A percentile compares a stretch with the other conserved stretches of the same genome.
phyloP scores from a whole-genome alignment of 164 flowering plant genomes.

The Vitis amurensis region DNA sequence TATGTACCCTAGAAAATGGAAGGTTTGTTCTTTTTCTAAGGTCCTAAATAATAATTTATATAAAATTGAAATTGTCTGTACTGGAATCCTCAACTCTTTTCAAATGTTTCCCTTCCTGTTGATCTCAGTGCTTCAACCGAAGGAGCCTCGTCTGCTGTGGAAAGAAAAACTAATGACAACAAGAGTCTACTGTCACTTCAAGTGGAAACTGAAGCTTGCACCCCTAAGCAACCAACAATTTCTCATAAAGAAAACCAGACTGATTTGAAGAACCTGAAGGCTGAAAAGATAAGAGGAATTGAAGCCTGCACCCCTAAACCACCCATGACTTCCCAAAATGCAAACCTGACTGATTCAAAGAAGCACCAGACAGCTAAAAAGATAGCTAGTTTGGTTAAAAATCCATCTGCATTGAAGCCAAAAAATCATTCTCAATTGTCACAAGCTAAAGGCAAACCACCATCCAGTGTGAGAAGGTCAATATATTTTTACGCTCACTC shows the following conservation, averaged over 20 bases:
- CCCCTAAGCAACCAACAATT: constrained; percentile 51
- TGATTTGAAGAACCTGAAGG: constrained; percentile 47
- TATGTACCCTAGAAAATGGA: constrained; percentile 14
- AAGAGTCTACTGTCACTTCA: constrained; percentile 14
- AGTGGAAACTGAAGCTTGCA: constrained; percentile 42
- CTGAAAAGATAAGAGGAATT: constrained; percentile 37
- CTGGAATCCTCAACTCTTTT: neutral
- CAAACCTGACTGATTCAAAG: constrained; percentile 26
- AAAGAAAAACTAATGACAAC: constrained; percentile 1
- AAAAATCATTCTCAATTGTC: constrained; percentile 44
- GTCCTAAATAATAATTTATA: neutral
- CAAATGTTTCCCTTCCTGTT: neutral
- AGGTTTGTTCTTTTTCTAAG: constrained; percentile 26
- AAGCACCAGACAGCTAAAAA: constrained; percentile 54
- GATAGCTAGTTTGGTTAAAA: constrained; percentile 49
- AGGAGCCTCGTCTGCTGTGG: constrained; percentile 3
- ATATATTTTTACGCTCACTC: neutral
- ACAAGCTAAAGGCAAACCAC: constrained; percentile 45
- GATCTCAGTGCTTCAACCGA: neutral
- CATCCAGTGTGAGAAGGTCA: constrained; percentile 46
- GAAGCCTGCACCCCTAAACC: constrained; percentile 71
- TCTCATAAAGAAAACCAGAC: constrained; percentile 22
- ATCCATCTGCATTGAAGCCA: constrained; percentile 58
- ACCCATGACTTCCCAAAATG: constrained; percentile 23
- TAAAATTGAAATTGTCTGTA: neutral